Base-by-base conservation (phyloP, 2,329 filamentous ascomycete genomes). In the Didymella pinodella region DNA sequence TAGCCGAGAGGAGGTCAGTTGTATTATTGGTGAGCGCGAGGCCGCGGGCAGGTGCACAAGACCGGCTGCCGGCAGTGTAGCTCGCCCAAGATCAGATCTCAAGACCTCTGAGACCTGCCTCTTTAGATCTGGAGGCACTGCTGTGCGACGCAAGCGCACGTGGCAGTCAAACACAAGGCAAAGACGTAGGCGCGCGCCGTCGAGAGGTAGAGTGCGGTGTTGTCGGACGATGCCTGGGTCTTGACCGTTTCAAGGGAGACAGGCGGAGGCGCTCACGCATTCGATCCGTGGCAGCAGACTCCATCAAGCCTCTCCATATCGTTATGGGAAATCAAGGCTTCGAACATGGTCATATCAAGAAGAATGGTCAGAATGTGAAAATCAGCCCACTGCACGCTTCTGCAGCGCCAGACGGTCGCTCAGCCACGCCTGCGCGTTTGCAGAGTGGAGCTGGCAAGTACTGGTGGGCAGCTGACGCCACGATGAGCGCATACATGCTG, bases 61-160 rank as follows among this genome's bases (percentile, higher is more conserved):
- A 43, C 49, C 50, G 56, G 50, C 38, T 46, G 31, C 38, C 49
- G 46, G 56, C 50, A 58, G 38, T 54, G 56, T 50, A 38, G 34
- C 46, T 47, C 49, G 50, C 41, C 46, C 34, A 31, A n/a, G 32
- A 50, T 28, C 56, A 47, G 41, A 59, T 46, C 56, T 54, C 41
- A 26, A 54, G 50, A 59, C 56, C 56, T 50, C 28, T 54, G 36
- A 59, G 46, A 59, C 56, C 50, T 38, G 56, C 50, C 29, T 22
- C 16, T 50, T 43, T 29, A 11, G 20, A 46, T 34, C 26, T 54
- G 29, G 43, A 47, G 50, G 50, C 56, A 46, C 31, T 38, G 11
- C 20, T 25, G 56, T 54, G 31, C 41, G 48, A 59, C 50, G 26
- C 2, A n/a, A 20, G 46, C 28, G 50, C 56, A 28, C 50, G 34